A percentile compares a stretch with the other conserved stretches of the same genome.
Evolutionary conservation across 768 basidiomycete species (phyloP).

Genomic region (Lactarius indigo): DNA sequence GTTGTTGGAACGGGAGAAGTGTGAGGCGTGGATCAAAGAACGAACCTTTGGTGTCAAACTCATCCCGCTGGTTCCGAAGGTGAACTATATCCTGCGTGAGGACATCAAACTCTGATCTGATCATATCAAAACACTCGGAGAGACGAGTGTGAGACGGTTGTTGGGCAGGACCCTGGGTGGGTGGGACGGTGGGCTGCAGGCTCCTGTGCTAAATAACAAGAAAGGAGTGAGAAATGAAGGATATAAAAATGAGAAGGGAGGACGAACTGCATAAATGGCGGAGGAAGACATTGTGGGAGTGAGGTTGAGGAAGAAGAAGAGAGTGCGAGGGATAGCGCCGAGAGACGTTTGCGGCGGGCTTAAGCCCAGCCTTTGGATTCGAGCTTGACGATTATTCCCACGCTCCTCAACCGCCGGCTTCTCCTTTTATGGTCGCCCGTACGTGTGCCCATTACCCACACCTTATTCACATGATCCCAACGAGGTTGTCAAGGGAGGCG

Average conservation of each 20-base stretch:
- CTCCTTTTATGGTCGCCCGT: constrained; percentile 15
- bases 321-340: constrained; percentile 22
- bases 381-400: constrained; percentile 6
- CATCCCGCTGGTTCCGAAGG: constrained; percentile 77
- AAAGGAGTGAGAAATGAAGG: background rate
- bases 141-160: constrained; percentile 43
- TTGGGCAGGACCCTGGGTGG: constrained; percentile 33
- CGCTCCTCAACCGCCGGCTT: constrained; percentile 17
- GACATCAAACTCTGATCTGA: constrained; percentile 81
- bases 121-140: constrained; percentile 74
- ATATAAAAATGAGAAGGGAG: background rate
- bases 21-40: constrained; percentile 21
- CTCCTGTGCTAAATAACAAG: constrained; percentile 37
- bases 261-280: constrained; percentile 30
- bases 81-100: constrained; percentile 63
- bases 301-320: constrained; percentile 22
- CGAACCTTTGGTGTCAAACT: constrained; percentile 86
- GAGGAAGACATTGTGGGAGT: constrained; percentile 29
- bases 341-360: constrained; percentile 20
- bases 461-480: background rate
- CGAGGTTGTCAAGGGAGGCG: background rate
- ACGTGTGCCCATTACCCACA: background rate
- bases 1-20: constrained; percentile 8
- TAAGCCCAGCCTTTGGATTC: constrained; percentile 11
- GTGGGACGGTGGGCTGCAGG: constrained; percentile 40